phyloP scores from a whole-genome alignment of 2,329 filamentous ascomycete species.

The Fusarium beomiforme region DNA sequence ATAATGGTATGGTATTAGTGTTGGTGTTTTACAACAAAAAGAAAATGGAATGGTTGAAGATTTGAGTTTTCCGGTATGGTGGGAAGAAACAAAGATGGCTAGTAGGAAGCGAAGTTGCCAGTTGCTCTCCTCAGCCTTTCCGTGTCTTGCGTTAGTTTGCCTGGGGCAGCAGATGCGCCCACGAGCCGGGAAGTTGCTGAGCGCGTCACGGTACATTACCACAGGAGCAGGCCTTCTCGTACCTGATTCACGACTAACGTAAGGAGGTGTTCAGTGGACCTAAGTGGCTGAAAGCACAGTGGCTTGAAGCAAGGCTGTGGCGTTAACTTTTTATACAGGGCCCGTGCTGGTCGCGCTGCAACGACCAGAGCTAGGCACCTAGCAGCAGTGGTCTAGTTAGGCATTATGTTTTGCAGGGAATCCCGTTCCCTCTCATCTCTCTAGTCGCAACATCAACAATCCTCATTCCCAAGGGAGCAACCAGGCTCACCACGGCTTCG shows the following conservation, averaged over 20 bases:
- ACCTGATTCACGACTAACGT: conserved; percentile 22
- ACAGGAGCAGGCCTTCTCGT: conserved; percentile 9
- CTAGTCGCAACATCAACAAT: conserved; percentile 47
- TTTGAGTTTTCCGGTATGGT: conserved; percentile 9
- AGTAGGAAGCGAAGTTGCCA: conserved; percentile 37
- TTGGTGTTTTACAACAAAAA: conserved; percentile 1
- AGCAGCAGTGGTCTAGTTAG: background rate
- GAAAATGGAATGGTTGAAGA: conserved; percentile 3
- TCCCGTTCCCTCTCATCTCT: conserved; percentile 27
- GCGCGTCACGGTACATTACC: conserved; percentile 41
- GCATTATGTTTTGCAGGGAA: conserved; percentile 39
- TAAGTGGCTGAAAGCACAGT: conserved; percentile 7
- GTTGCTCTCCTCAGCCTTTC: conserved; percentile 23
- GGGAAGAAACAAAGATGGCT: conserved; percentile 19
- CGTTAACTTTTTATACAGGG: conserved; percentile 6
- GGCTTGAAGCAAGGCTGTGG: conserved; percentile 24
- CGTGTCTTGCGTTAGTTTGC: conserved; percentile 34
- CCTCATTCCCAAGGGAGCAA: conserved; percentile 42
- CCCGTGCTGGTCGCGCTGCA: conserved; percentile 37
- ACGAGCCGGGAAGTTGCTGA: conserved; percentile 35
- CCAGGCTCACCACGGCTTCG: conserved; percentile 46
- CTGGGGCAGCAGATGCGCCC: conserved; percentile 35
- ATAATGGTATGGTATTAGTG: conserved; percentile 24
- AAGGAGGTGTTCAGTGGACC: conserved; percentile 12
- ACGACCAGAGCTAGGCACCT: conserved; percentile 25